Base-by-base conservation (phyloP, 2,329 filamentous ascomycete species). In the Coccinonectria pachysandricola region DNA sequence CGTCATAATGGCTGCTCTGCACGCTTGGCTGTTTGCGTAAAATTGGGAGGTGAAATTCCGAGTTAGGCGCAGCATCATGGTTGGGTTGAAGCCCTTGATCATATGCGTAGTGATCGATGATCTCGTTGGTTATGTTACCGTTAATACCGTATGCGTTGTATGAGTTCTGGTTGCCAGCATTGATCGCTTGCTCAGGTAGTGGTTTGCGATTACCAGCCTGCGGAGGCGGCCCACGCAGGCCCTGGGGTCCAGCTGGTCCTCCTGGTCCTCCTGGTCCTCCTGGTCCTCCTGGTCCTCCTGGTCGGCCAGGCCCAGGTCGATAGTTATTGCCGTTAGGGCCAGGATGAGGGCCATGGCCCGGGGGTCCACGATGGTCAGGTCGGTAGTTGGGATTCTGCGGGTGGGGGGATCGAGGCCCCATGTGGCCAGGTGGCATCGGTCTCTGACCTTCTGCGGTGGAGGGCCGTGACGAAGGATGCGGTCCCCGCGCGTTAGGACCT, bases 1-100 rank as follows among this genome's bases (percentile, higher is more conserved):
- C 77, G 32, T 81, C 78, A 32, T 71, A 65, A 21, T 62, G 43
- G 35, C 56, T 69, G 39, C 62, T 68, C n/a, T 49, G 48, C 31
- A 32, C 33, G 6, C 40, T 39, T 8, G 39, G 37, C 17, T 45
- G 40, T n/a, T 41, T 39, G 10, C 43, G 42, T n/a, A n/a, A n/a
- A n/a, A n/a, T n/a, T 8, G 40, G 39, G 3, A 40, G 43, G n/a
- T 38, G 42, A 8, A 43, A 47, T 9, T 39, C 36, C 10, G 36
- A 35, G 23, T 40, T 37, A 1, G 36, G 34, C 6, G 32, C 34
- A 14, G 30, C 45, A 24, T 31, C 27, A 1, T 32, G 28, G 11
- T 28, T 26, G 17, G 40, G 35, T 8, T 30, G 43, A 5, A 40
- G 39, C 7, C 42, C 43, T 24, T 46, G 43, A 9, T 55, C 49